phyloP scores from a whole-genome alignment of 2,329 filamentous ascomycete genomes.

The Cercospora nicotianae region DNA sequence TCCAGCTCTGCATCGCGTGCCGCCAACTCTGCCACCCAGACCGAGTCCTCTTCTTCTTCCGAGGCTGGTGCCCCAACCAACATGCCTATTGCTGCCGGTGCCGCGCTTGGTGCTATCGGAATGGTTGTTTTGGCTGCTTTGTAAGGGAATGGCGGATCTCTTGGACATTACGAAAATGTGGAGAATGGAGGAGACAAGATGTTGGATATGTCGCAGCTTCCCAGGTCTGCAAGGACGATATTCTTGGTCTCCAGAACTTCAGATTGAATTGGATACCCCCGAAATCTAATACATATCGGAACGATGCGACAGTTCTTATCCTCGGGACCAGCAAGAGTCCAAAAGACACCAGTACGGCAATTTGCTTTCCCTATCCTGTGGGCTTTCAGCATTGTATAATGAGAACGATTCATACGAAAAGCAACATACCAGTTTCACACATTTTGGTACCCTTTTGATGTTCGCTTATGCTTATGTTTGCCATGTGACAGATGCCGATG shows the following conservation, averaged over 20 bases:
- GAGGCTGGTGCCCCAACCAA: slow-evolving; percentile 19
- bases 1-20: slow-evolving; percentile 1
- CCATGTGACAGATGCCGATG: too few species aligned
- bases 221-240: too few species aligned
- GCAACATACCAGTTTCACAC: not conserved
- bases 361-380: not conserved
- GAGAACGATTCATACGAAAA: not conserved
- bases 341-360: not conserved
- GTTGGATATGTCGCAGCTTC: not conserved
- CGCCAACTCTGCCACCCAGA: slow-evolving; percentile 10
- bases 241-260: too few species aligned
- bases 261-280: not conserved
- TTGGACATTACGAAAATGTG: not conserved
- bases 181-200: not conserved
- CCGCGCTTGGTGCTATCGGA: slow-evolving; percentile 26
- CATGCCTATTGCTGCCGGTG: slow-evolving; percentile 23
- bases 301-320: not conserved
- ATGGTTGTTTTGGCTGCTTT: slow-evolving; percentile 23
- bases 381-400: not conserved
- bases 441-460: too few species aligned
- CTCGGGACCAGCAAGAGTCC: not conserved
- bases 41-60: slow-evolving; percentile 11
- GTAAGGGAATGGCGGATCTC: not conserved
- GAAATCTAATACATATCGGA: not conserved
- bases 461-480: too few species aligned